Base-by-base conservation (phyloP, 257 asterid species). In the Craterostigma plantagineum region DNA sequence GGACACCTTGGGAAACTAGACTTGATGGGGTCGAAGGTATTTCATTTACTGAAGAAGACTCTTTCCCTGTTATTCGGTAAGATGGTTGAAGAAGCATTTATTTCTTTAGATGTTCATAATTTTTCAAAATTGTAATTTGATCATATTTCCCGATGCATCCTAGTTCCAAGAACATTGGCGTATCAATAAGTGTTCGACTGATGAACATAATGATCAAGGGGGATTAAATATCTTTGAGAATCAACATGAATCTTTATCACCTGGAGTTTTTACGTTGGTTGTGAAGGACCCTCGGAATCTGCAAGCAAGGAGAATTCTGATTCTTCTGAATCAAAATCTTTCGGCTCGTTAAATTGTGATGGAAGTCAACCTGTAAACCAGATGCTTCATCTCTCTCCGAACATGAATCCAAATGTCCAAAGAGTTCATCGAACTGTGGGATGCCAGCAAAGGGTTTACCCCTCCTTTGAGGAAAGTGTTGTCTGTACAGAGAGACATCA, bases 1-100 rank as follows among this genome's bases (percentile, higher is more conserved):
- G 80, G 77, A 11, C 77, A 72, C 56, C 92, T 87, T 34, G 93
- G 71, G 30, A 77, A 63, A 57, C 38, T 87, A 56, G 95, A 87
- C 60, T 53, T 87, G 59, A 52, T 76, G n/a, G 95, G 95, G 54
- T 59, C 71, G 15, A 62, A 58, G 55, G 67, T 78, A 56, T 63
- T 58, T 66, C 66, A 71, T 37, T 75, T 85, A 71, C 73, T 85
- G 53, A 67, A 67, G 63, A 87, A 72, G 69, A 62, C 73, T 18
- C 54, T 87, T 63, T 53, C 38, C 93, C 83, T 74, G 52, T 48
- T 53, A 53, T 40, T 48, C 46, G 79, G 98, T 82, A 58, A 71
- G 69, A 30, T 49, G 51, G 54, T 51, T 14, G 37, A 35, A 34
- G 27, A 17, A 48, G 39, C 51, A 14, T 18, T 17, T 14, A 37